Base-by-base conservation (phyloP, 2,329 filamentous ascomycete genomes). In the Alternaria panax region DNA sequence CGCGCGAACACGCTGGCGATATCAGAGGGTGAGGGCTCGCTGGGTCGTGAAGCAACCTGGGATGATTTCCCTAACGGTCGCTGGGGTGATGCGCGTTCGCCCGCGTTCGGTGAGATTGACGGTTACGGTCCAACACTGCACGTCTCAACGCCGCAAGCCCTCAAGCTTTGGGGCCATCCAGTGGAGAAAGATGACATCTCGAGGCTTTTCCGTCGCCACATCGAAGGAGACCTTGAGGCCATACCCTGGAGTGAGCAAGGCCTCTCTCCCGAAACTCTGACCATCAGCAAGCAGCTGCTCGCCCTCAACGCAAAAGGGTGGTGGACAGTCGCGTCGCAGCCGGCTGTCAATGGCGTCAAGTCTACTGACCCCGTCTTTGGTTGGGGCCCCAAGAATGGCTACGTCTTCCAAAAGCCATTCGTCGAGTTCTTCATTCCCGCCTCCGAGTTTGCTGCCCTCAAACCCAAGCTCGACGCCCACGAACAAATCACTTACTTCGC, bases 331-430 rank as follows among this genome's bases (percentile, higher is more conserved):
- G 95, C 95, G 4, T 96, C 92, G 4, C 95, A 99, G 75, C 95
- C 95, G 4, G 92, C 94, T 16, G 92, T 97, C 57, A 96, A 97
- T 75, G 93, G 93, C 41, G 80, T 93, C 20, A 86, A 86, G 34
- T 96, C 91, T 27, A 87, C 85, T 47, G 88, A 99, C 75, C 80
- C 85, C 4, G 87, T 92, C 20, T 97, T 96, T 71, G 95, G 95
- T 64, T 99, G 95, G 95, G 95, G 95, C 1, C 95, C 95, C 0
- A 87, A 86, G 50, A 89, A 93, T 70, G 95, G 95, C 18, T 98
- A 96, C 76, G 93, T 98, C 47, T 99, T 97, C 82, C 95, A 99
- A 75, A 99, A 98, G 80, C 91, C 94, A 0, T 99, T 99, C 78
- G 93, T 99, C 51, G 95, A 99, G 78, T 92, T 98, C 80, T 99